phyloP scores from a whole-genome alignment of 768 basidiomycete genomes.

The Lenzites betulinus region DNA sequence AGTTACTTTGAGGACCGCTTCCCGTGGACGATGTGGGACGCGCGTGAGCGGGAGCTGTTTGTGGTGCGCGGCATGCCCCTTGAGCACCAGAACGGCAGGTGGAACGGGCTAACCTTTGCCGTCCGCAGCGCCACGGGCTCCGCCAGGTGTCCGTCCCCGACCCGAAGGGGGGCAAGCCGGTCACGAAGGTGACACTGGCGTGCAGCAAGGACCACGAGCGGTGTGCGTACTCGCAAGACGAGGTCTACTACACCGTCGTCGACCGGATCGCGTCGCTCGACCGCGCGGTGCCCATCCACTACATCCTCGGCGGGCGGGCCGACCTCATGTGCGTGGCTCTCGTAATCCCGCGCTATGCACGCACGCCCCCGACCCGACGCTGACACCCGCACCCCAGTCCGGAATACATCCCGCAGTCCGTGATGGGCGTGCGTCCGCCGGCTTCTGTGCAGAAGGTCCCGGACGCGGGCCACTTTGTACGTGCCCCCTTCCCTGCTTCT shows the following conservation, averaged over 20 bases:
- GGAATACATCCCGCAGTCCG: constrained; percentile 1
- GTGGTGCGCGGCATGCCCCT: background rate
- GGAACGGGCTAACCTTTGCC: no score
- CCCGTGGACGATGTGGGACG: constrained; percentile 16
- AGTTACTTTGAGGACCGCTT: constrained; percentile 13
- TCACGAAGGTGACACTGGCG: constrained; percentile 2
- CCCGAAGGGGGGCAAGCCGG: background rate
- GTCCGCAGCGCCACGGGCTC: constrained; percentile 4
- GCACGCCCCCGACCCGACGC: background rate
- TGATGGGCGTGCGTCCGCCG: background rate
- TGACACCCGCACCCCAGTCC: background rate
- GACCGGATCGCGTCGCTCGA: constrained; percentile 13
- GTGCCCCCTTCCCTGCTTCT: background rate
- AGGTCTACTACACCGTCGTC: constrained; percentile 13
- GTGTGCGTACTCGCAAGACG: constrained; percentile 1
- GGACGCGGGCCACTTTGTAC: constrained; percentile 5
- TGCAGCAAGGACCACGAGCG: constrained; percentile 17
- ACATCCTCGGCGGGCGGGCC: constrained; percentile 12
- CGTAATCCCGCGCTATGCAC: no score
- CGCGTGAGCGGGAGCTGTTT: constrained; percentile 17
- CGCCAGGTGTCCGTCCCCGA: background rate
- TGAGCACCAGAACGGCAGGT: background rate
- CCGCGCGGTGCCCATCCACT: constrained; percentile 5
- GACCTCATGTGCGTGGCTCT: constrained; percentile 14
- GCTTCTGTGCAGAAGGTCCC: constrained; percentile 3